phyloP scores from a whole-genome alignment of 768 basidiomycete species.

The Boletales sp. region DNA sequence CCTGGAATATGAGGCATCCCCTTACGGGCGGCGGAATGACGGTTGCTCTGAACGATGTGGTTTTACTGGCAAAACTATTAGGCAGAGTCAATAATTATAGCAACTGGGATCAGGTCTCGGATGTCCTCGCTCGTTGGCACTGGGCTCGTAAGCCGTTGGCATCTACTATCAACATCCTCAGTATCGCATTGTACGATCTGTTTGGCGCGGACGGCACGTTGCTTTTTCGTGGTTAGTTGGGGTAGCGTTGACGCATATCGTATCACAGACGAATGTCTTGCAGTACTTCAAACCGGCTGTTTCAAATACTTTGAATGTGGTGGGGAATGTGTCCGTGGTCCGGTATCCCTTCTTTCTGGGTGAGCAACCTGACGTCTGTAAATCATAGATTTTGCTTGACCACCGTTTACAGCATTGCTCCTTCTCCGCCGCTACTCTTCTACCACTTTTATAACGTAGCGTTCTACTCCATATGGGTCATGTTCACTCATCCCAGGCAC shows the following conservation, averaged over 20 bases:
- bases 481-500: constrained; percentile 65
- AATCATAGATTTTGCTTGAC: not conserved
- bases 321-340: constrained; percentile 83
- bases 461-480: constrained; percentile 87
- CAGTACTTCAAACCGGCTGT: constrained; percentile 74
- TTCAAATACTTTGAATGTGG: constrained; percentile 97
- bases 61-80: constrained; percentile 65
- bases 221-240: not conserved
- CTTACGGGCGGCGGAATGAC: constrained; percentile 99
- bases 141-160: constrained; percentile 82
- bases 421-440: constrained; percentile 76
- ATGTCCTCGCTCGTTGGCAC: constrained; percentile 68
- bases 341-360: constrained; percentile 89
- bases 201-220: constrained; percentile 89
- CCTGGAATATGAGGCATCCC: constrained; percentile 99
- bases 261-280: constrained; percentile 56
- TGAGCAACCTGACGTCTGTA: constrained; percentile 34
- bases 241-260: constrained; percentile 1
- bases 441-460: constrained; percentile 96
- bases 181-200: constrained; percentile 89
- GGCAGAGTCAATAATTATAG: constrained; percentile 37
- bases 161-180: constrained; percentile 88
- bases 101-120: constrained; percentile 51
- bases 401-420: constrained; percentile 53
- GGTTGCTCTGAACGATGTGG: constrained; percentile 85